These are phyloP conservation scores for Spiraea crenata DNA, from an alignment of 331 rosid species.

Conservation along the genomic window DNA sequence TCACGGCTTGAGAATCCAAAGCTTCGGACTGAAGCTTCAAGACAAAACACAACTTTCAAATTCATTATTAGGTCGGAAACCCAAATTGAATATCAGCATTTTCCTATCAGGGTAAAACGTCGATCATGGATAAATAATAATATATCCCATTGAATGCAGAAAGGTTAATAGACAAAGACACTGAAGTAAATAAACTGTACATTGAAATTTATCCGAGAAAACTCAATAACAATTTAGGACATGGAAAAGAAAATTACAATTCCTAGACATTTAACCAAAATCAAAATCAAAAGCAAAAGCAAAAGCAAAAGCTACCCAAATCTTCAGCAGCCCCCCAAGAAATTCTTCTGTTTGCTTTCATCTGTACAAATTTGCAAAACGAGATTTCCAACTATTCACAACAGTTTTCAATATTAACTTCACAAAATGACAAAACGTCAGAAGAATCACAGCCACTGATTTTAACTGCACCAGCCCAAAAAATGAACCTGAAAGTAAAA, in stretches of 20 bases:
- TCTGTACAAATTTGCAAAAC: slow-evolving; percentile 5
- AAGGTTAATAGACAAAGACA: no score
- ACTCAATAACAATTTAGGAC: not conserved
- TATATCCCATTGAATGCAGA: not conserved
- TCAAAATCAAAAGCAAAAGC: slow-evolving; percentile 39
- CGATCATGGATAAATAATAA: not conserved
- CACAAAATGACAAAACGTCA: slow-evolving; percentile 7
- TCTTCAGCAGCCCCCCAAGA: slow-evolving; percentile 29
- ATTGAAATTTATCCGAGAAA: slow-evolving; percentile 10
- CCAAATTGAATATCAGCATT: not conserved
- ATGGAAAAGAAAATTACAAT: slow-evolving; percentile 14
- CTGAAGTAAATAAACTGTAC: not conserved
- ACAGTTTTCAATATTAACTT: slow-evolving; percentile 22
- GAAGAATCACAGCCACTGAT: slow-evolving; percentile 34
- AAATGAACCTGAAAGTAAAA: not conserved
- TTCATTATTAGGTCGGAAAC: not conserved
- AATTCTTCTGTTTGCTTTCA: slow-evolving; percentile 16
- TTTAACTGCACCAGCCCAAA: slow-evolving; percentile 15
- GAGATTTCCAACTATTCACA: slow-evolving; percentile 23
- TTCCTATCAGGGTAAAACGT: not conserved
- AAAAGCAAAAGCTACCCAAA: slow-evolving; percentile 30
- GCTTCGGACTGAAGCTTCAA: slow-evolving; percentile 14
- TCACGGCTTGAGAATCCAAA: not conserved
- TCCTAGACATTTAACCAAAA: slow-evolving; percentile 14
- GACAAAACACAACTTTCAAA: slow-evolving; percentile 30